phyloP scores from a whole-genome alignment of 345 rosid genomes.

The Brassica nigra region DNA sequence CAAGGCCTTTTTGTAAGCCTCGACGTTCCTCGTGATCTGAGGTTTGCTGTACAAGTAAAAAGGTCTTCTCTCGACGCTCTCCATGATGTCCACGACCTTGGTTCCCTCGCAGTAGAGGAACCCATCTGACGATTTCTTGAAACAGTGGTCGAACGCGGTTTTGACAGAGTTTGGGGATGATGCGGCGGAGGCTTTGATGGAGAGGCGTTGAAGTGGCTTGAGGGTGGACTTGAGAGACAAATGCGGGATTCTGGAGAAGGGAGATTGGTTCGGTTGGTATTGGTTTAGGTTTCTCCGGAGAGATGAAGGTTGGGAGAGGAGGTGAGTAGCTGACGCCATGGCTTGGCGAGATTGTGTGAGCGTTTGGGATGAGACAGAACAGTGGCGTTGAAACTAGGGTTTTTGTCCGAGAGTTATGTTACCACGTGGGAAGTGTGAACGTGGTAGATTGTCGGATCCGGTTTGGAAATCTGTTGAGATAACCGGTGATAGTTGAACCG shows the following conservation, averaged over 20 bases:
- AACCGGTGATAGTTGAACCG: too few species aligned
- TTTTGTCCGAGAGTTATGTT: neutral
- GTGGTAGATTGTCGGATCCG: neutral
- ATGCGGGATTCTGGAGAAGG: conserved; percentile 42
- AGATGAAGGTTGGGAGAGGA: conserved; percentile 41
- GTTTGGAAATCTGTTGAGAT: neutral
- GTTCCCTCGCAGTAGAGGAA: conserved; percentile 80
- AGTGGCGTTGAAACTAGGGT: neutral
- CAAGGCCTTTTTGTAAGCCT: conserved; percentile 77
- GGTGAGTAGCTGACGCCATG: conserved; percentile 39
- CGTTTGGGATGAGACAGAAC: neutral
- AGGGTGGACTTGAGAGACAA: conserved; percentile 42
- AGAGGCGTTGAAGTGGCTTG: conserved; percentile 41
- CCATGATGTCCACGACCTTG: conserved; percentile 82
- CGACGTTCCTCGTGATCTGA: conserved; percentile 81
- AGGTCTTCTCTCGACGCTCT: conserved; percentile 75
- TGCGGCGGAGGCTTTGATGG: conserved; percentile 50
- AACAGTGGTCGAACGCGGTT: conserved; percentile 70
- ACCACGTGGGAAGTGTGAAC: neutral
- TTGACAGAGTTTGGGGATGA: conserved; percentile 53
- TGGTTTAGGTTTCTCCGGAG: conserved; percentile 46
- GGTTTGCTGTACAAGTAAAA: conserved; percentile 89
- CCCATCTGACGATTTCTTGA: conserved; percentile 76
- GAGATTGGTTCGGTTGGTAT: conserved; percentile 43
- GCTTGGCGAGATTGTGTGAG: neutral